Evolutionary conservation across 805 yeast genomes (phyloP).

Genomic region (Scheffersomyces stipitis): DNA sequence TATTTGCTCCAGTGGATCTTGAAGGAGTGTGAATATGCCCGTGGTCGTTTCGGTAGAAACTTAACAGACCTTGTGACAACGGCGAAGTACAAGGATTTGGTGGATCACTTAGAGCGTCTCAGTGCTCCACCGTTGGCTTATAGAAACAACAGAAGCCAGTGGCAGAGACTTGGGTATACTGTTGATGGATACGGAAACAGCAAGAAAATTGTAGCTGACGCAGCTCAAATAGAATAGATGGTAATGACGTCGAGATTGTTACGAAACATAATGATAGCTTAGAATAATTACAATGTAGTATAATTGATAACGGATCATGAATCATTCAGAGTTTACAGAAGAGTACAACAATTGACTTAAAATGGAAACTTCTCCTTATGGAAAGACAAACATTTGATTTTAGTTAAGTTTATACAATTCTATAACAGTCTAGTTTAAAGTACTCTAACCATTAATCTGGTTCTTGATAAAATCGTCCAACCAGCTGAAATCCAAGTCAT

Average conservation of each 20-base stretch:
- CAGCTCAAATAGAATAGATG: constrained; percentile 1
- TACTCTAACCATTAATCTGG: constrained; percentile 1
- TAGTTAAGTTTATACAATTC: no score
- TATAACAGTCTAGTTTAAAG: no score
- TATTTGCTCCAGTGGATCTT: constrained; percentile 53
- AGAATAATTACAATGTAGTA: no score
- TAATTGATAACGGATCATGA: no score
- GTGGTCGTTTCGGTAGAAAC: constrained; percentile 31
- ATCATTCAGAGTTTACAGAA: no score
- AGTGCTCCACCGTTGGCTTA: constrained; percentile 29
- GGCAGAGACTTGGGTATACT: constrained; percentile 41
- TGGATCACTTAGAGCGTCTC: constrained; percentile 19
- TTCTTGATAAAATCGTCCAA: background rate
- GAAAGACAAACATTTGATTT: no score
- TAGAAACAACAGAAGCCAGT: constrained; percentile 30
- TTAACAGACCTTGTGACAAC: constrained; percentile 20
- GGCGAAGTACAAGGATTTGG: constrained; percentile 19
- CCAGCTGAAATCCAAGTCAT: background rate
- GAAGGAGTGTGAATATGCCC: constrained; percentile 51
- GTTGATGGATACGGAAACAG: constrained; percentile 30
- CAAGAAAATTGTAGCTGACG: constrained; percentile 14
- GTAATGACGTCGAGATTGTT: background rate
- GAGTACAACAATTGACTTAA: no score
- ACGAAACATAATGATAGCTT: no score
- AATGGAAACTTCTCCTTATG: no score